Percentiles rank a stretch among this genome's conserved stretches.
Conservation (phyloP, 768 basidiomycete species). For the Coprinopsis cinerea region DNA sequence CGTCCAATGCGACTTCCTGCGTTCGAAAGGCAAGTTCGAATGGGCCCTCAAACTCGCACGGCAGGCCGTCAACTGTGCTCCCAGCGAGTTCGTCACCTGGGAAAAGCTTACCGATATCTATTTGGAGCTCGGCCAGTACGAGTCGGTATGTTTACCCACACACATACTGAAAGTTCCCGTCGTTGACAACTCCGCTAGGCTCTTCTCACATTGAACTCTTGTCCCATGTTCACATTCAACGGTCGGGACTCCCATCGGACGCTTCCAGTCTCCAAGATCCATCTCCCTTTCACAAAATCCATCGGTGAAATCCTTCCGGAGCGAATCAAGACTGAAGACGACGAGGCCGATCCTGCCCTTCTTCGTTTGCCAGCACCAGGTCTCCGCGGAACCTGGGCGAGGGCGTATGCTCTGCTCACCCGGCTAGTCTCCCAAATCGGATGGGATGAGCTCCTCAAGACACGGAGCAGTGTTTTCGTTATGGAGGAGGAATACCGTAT, state of each 20-base stretch:
- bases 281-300: conserved; percentile 79
- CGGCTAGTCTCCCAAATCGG: conserved; percentile 91
- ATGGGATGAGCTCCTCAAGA: conserved; percentile 97
- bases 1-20: conserved; percentile 90
- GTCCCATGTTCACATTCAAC: conserved; percentile 99
- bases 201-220: conserved; percentile 92
- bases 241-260: conserved; percentile 89
- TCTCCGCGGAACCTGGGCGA: conserved; percentile 91
- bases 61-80: conserved; percentile 97
- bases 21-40: conserved; percentile 74
- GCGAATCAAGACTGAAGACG: conserved; percentile 73
- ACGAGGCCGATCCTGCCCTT: conserved; percentile 90
- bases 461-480: conserved; percentile 91
- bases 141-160: conserved; percentile 45
- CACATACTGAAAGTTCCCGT: background rate
- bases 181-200: conserved; percentile 35
- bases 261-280: conserved; percentile 72
- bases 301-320: conserved; percentile 91
- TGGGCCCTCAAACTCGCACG: conserved; percentile 91
- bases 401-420: conserved; percentile 88
- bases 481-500: conserved; percentile 99
- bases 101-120: conserved; percentile 95
- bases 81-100: conserved; percentile 98
- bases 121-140: conserved; percentile 83
- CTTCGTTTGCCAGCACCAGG: conserved; percentile 93